These are phyloP conservation scores for Bruguiera gymnorhiza DNA, from an alignment of 345 rosid species.

Conservation along the genomic window DNA sequence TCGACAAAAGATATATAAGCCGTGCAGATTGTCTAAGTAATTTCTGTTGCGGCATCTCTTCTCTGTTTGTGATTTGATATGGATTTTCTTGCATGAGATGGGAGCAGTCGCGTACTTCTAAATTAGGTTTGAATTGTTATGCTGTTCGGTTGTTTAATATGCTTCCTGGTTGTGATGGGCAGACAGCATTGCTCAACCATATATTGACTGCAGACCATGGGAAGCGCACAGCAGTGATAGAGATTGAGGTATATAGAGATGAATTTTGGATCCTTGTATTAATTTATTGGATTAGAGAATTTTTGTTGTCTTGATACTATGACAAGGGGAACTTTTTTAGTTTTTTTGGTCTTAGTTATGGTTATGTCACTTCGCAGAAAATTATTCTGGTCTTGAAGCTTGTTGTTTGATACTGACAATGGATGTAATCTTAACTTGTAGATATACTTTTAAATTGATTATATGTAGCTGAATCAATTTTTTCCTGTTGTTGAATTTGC, in stretches of 20 bases:
- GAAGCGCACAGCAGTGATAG: conserved; percentile 91
- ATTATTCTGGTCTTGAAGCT: not conserved
- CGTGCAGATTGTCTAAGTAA: not conserved
- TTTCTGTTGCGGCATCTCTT: not conserved
- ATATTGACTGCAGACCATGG: conserved; percentile 95
- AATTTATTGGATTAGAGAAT: too few species aligned
- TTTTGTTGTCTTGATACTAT: too few species aligned
- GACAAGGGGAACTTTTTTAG: too few species aligned
- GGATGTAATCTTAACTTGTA: too few species aligned
- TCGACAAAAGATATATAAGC: not conserved
- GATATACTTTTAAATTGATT: too few species aligned
- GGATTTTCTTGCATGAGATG: not conserved
- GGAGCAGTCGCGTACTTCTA: too few species aligned
- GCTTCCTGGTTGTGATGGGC: conserved; percentile 24
- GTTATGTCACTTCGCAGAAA: not conserved
- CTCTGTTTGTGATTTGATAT: not conserved
- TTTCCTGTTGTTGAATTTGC: too few species aligned
- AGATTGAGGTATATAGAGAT: conserved; percentile 68
- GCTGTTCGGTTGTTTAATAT: not conserved
- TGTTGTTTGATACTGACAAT: too few species aligned
- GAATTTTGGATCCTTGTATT: not conserved
- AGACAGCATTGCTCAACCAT: conserved; percentile 91
- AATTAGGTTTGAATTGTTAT: not conserved
- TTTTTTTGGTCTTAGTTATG: too few species aligned
- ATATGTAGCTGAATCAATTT: too few species aligned